These are phyloP conservation scores for Phanerochaete carnosa DNA, from an alignment of 768 basidiomycete genomes.

Conservation along the genomic window DNA sequence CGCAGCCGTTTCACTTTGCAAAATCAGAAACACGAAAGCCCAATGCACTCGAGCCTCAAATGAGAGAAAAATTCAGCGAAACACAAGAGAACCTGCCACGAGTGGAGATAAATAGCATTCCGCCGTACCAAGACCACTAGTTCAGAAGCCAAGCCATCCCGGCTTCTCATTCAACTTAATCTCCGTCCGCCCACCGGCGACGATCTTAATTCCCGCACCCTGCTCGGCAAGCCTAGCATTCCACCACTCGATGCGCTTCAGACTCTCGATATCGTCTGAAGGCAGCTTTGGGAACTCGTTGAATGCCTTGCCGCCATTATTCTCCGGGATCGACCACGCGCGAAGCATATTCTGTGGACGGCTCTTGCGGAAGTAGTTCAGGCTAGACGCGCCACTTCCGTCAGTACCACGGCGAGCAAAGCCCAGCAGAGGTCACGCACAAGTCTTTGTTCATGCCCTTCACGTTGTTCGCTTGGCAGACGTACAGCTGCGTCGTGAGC, in stretches of 20 bases:
- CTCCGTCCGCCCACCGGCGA: neutral
- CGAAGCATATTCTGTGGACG: conserved; percentile 15
- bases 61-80: too few species aligned
- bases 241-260: conserved; percentile 19
- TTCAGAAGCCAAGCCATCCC: neutral
- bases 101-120: too few species aligned
- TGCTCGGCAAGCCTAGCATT: conserved; percentile 19
- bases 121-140: too few species aligned
- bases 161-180: neutral
- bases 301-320: conserved; percentile 8
- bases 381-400: neutral
- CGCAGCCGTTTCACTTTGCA: too few species aligned
- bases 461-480: conserved; percentile 21
- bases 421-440: conserved; percentile 10
- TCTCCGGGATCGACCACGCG: conserved; percentile 10
- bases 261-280: conserved; percentile 12
- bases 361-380: conserved; percentile 14
- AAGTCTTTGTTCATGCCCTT: conserved; percentile 14
- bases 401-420: neutral
- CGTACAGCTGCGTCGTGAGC: conserved; percentile 24
- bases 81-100: too few species aligned
- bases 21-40: too few species aligned
- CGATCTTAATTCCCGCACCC: neutral
- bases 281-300: conserved; percentile 13
- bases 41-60: too few species aligned